Evolutionary conservation across 441 rosid species (phyloP).

Genomic region (Populus tomentosa): DNA sequence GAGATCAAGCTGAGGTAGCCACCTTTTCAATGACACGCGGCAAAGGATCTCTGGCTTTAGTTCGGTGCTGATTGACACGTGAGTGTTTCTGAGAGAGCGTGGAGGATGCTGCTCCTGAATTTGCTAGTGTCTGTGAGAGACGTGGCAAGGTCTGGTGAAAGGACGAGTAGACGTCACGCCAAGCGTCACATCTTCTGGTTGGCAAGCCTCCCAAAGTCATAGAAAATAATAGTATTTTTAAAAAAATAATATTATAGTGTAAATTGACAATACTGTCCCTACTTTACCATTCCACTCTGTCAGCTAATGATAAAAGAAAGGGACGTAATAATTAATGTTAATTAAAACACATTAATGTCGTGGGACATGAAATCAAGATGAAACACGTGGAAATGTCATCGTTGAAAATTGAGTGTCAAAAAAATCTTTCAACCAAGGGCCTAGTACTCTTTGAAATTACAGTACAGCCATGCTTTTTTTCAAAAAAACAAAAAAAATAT

Average conservation of each 20-base stretch:
- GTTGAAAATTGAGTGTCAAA: too few species aligned
- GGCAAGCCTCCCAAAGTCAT: background rate
- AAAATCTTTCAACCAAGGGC: too few species aligned
- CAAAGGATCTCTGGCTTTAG: background rate
- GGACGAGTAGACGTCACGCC: background rate
- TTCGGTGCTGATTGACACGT: background rate
- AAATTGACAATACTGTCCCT: background rate
- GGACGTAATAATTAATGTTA: background rate
- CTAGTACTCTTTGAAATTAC: too few species aligned
- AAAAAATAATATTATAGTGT: background rate
- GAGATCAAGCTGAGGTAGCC: background rate
- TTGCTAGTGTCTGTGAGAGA: background rate
- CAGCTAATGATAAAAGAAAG: background rate
- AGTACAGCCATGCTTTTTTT: too few species aligned
- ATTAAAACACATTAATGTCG: background rate
- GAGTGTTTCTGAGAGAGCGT: background rate
- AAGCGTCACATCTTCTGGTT: background rate
- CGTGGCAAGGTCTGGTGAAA: background rate
- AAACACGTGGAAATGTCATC: too few species aligned
- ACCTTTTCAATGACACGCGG: background rate
- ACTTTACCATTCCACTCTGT: background rate
- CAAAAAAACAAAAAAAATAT: too few species aligned
- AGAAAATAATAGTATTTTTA: background rate
- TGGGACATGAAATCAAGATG: background rate
- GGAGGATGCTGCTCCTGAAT: background rate